These are phyloP conservation scores for Avena eriantha DNA, from an alignment of 176 grass and related monocot genomes.

Conservation along the genomic window DNA sequence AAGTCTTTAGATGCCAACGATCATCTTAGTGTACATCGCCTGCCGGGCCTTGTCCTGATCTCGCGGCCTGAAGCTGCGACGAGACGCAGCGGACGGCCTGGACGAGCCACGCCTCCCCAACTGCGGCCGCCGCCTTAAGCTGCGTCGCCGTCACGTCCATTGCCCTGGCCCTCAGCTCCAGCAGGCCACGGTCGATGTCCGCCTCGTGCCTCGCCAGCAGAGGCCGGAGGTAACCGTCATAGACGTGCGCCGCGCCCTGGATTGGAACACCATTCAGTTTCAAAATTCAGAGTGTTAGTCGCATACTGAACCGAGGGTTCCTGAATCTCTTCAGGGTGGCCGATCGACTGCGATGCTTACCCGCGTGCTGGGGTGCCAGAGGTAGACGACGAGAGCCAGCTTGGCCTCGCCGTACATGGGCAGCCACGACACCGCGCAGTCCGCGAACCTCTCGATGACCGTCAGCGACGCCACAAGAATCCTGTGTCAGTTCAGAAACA, in stretches of 20 bases:
- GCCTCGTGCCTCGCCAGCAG: conserved; percentile 62
- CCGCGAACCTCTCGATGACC: conserved; percentile 53
- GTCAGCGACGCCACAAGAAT: conserved; percentile 71
- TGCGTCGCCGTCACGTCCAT: conserved; percentile 46
- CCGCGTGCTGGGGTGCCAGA: conserved; percentile 70
- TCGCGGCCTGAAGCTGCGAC: conserved; percentile 27
- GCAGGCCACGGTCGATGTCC: conserved; percentile 63
- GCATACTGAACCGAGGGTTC: neutral
- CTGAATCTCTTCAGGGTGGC: neutral
- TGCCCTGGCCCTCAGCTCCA: conserved; percentile 56
- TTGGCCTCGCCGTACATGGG: conserved; percentile 82
- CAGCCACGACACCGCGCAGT: conserved; percentile 67
- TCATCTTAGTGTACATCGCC: conserved; percentile 30
- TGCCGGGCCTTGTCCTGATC: conserved; percentile 32
- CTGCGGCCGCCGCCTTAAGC: conserved; percentile 35
- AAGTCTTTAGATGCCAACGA: too few species aligned
- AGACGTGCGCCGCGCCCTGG: conserved; percentile 65
- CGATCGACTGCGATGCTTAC: conserved; percentile 19
- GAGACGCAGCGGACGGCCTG: conserved; percentile 42
- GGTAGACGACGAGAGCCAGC: conserved; percentile 64
- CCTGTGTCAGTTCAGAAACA: conserved; percentile 25
- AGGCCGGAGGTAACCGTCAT: conserved; percentile 59
- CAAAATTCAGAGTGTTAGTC: neutral
- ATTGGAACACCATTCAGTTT: conserved; percentile 24
- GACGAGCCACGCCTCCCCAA: conserved; percentile 45